Evolutionary conservation across 805 yeast genomes (phyloP).

Genomic region (Pichia paraexigua): DNA sequence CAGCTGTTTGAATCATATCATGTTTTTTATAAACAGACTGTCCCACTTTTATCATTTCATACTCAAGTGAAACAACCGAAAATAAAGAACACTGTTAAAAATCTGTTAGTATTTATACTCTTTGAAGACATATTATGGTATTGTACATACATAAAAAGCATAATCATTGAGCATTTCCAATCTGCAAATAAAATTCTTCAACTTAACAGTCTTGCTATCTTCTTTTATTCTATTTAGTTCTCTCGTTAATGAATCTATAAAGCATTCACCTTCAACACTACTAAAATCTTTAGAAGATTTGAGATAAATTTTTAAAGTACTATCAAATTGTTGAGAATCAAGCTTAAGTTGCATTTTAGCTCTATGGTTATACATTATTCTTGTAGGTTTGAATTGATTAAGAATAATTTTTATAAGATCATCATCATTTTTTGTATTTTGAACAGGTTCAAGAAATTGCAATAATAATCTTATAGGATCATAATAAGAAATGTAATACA

Average conservation of each 20-base stretch:
- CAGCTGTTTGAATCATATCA: slow-evolving; percentile 6
- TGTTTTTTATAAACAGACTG: neutral
- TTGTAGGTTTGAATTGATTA: slow-evolving; percentile 5
- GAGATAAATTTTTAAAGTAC: slow-evolving; percentile 5
- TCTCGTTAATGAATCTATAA: slow-evolving; percentile 2
- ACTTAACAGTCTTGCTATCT: neutral
- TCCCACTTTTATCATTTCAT: slow-evolving; percentile 5
- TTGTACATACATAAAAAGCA: slow-evolving; percentile 6
- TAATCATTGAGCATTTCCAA: slow-evolving; percentile 2
- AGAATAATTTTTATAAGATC: neutral
- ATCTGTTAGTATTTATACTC: neutral
- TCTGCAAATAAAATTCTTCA: slow-evolving; percentile 1
- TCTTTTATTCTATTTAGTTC: neutral
- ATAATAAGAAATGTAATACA: neutral
- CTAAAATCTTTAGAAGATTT: slow-evolving; percentile 13
- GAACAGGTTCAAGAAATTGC: slow-evolving; percentile 8
- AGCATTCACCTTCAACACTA: slow-evolving; percentile 6
- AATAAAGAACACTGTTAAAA: slow-evolving; percentile 6
- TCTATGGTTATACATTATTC: slow-evolving; percentile 9
- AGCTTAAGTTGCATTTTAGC: neutral
- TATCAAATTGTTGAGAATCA: neutral
- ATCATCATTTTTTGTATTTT: neutral
- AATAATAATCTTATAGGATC: neutral
- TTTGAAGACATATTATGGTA: neutral
- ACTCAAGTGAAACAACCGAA: slow-evolving; percentile 4